Base-by-base conservation (phyloP, 2,329 filamentous ascomycete species). In the Alternaria dauci region DNA sequence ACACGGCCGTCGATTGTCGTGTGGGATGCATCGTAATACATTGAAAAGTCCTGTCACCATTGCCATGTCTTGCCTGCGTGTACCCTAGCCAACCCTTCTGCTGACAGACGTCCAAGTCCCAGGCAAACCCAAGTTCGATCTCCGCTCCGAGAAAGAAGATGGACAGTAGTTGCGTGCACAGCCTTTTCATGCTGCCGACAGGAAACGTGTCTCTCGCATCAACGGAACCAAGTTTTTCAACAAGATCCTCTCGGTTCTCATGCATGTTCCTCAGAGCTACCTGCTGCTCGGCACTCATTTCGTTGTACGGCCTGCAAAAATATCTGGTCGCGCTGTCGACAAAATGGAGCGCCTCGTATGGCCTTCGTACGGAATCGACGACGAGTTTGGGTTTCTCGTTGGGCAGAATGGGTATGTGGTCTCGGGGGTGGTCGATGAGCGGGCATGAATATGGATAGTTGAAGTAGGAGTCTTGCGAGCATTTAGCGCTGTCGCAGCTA, bases 1-100 rank as follows among this genome's bases (percentile, higher is more conserved):
- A 5, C 0, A 0, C 25, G 16, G 1, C 8, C 8, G 2, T 1
- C 9, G 2, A 20, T 28, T 18, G 23, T 20, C 1, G 30, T 1
- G 28, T 32, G 5, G 44, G 26, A 47, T 47, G 28, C 1, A 47
- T 47, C 3, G 44, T 12, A 2, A 47, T 47, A 12, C 11, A 2
- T 47, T 32, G 1, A 3, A 32, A 18, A 1, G 20, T 26, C 9
- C 3, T 2, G 4, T n/a, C 26, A 4, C 20, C 20, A 4, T 23
- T 23, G 2, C 6, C n/a, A 20, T 20, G 2, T 20, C 3, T 11
- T 8, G 26, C 18, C n/a, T 14, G 5, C 1, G 44, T 47, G 8
- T 32, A 28, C 1, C 44, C 44, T 4, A 47, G 2, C n/a, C 0
- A 47, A 18, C 30, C 3, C 2, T 20, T 16, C 16, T 1, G 16